Base-by-base conservation (phyloP, 352 stramenopile species). In the Chrysophaeum taylorii region DNA sequence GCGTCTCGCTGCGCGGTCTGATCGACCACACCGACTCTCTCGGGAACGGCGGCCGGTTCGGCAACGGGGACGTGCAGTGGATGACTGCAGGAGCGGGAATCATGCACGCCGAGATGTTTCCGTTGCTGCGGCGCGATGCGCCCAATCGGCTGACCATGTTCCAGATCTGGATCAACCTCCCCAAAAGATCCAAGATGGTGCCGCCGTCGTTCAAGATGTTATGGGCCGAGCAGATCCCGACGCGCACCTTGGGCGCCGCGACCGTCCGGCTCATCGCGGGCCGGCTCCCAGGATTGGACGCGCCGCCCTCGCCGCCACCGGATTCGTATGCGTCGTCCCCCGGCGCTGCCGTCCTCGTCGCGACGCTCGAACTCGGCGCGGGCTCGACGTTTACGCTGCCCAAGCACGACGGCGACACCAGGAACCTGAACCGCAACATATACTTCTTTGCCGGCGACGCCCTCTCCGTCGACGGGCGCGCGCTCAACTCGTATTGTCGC, bases 11-110 rank as follows among this genome's bases (percentile, higher is more conserved):
- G 27, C 53, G 78, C 14, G 82, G 82, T 57, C 54, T 84, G 12
- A 82, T 89, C 62, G 81, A 87, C 71, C 84, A 90, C 70, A 68
- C 77, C 15, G 84, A 90, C 77, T 82, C 64, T 25, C 23, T 70
- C 23, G 77, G 77, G 2, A 77, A 78, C 69, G 69, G 35, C 39
- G 78, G 78, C 23, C 39, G 74, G n/a, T 83, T 81, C 61, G 78
- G 76, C 36, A n/a, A 80, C 14, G 79, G 79, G 41, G 79, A 84
- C 64, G 23, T 85, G 61, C 79, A 84, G 78, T 84, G 79, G 79
- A 85, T 84, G 79, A 85, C 79, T 4, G 79, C 79, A 21, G 79
- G 79, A 23, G 35, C 41, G 18, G 79, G 79, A 29, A 69, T 84
- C 38, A 37, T 77, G 33, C 79, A 84, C 69, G 63, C 54, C 31